Conservation (phyloP, 1,284 basidiomycete species). For the Ceratobasidium sp. region DNA sequence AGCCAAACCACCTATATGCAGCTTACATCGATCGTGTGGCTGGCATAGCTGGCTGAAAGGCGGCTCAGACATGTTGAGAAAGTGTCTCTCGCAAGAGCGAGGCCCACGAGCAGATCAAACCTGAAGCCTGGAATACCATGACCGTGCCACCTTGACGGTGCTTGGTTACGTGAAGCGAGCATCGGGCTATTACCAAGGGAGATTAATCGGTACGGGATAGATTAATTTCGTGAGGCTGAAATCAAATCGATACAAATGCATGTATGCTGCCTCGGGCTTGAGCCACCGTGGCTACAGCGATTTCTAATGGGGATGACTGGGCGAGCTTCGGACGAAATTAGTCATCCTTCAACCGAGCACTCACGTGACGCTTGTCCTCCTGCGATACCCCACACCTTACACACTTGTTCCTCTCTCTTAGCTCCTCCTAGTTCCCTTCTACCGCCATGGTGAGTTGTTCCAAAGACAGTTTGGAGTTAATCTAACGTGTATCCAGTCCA, state of each 20-base stretch:
- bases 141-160: too few relatives aligned
- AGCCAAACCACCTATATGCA: too few relatives aligned
- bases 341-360: too few relatives aligned
- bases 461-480: not conserved
- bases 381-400: conserved; percentile 36
- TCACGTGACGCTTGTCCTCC: conserved; percentile 14
- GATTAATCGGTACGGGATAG: not conserved
- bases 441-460: not conserved
- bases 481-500: conserved; percentile 63
- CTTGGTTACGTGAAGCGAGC: too few relatives aligned
- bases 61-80: too few relatives aligned
- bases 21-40: too few relatives aligned
- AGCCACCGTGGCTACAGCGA: not conserved
- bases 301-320: too few relatives aligned
- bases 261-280: not conserved
- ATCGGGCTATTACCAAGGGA: not conserved
- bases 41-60: too few relatives aligned
- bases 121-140: too few relatives aligned
- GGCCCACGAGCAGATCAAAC: too few relatives aligned
- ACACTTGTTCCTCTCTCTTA: not conserved
- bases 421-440: not conserved
- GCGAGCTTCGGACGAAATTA: too few relatives aligned
- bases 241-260: not conserved
- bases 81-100: too few relatives aligned
- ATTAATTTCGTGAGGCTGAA: not conserved